Base-by-base conservation (phyloP, 2,329 filamentous ascomycete species). In the Sclerotiophoma versabilis region DNA sequence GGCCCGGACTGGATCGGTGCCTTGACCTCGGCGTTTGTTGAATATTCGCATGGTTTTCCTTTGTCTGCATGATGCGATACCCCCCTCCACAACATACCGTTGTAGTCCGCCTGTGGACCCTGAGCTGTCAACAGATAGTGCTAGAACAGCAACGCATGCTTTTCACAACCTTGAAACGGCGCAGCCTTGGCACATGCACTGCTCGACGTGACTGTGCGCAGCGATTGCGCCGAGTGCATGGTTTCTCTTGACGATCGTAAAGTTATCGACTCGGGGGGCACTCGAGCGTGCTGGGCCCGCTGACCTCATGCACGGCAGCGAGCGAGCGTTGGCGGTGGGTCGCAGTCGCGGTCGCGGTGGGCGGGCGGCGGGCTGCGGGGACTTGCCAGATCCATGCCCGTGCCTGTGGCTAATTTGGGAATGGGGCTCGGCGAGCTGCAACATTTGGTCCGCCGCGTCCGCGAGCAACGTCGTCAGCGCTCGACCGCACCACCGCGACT, bases 371-470 rank as follows among this genome's bases (percentile, higher is more conserved):
- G 45, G 44, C 57, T 54, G 51, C 37, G 41, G 57, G 62, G 47
- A 47, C 29, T 30, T 42, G 39, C 33, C 48, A 51, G 33, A 44
- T 30, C 30, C 29, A 66, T 65, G 67, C 60, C 43, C 29, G 68
- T 65, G 67, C 60, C 43, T 57, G 60, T 60, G 60, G 45, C 64
- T 67, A 67, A 62, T 57, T 65, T 55, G 56, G 62, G 50, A 60
- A 62, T 44, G 47, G 49, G 59, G 54, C 63, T 63, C 59, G 63
- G 57, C 45, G 51, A 49, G 11, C 27, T 41, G 38, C n/a, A n/a
- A n/a, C 50, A 49, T 60, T 57, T 60, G 62, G 52, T 61, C 32
- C 36, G 55, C 54, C 30, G 61, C 33, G 39, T 38, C 38, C 43
- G 45, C 41, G 6, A 41, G 51, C 51, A 54, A 46, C 51, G 45